Base-by-base conservation (phyloP, 139 green algal species). In the Closterium sp. region DNA sequence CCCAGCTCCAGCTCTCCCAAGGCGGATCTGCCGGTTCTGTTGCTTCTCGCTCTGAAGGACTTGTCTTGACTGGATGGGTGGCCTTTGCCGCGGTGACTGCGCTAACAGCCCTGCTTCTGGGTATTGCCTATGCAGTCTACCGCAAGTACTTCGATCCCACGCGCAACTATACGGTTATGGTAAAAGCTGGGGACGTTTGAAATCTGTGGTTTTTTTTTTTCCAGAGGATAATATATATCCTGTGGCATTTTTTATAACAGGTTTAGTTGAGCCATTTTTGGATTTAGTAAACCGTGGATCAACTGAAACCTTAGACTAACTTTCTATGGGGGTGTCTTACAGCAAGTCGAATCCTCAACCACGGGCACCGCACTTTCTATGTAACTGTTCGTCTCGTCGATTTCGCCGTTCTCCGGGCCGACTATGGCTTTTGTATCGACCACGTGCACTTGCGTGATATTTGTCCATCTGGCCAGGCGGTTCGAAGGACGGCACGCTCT, bases 121-220 rank as follows among this genome's bases (percentile, higher is more conserved):
- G 13, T 70, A 17, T 89, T 22, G 86, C 86, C 86, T 89, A 89
- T 6, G 21, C 1, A 34, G 86, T 34, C 86, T 89, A 89, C 31
- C 31, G 31, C 31, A 34, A 89, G 86, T 89, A 89, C 86, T 89
- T 70, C 21, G 86, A 34, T 24, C 86, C 86, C 17, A 70, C 86
- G 2, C 86, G 86, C 31, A 34, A 34, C 24, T 89, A 89, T 34
- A 89, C 86, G 19, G 31, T 89, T 22, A 34, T 89, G 86, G 31
- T 89, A 24, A 89, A 89, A 34, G 86, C 31, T 24, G 86, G 86
- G 86, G 86, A 34, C 86, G 86, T 89, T 22, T 89, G 62, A 79
- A 50, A 50, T 1, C 1, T 11, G 13, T 13, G 38, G 13, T 50
- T 50, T 50, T 9, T 50, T 7, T 50, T 50, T 50, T 7, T 50